These are phyloP conservation scores for Magnolia sinica DNA, from an alignment of 164 flowering plant species.

Conservation along the genomic window DNA sequence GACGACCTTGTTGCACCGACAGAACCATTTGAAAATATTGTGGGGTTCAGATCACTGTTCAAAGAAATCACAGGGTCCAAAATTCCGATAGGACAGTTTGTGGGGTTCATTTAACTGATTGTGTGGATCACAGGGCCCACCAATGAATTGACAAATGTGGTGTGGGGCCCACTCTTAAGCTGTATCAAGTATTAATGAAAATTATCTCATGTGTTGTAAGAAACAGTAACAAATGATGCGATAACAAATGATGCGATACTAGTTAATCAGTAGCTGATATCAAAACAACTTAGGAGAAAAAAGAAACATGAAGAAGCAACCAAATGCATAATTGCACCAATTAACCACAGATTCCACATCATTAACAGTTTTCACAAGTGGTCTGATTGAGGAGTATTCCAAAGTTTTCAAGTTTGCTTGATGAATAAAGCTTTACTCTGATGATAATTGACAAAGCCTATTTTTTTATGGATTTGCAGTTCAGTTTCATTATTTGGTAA, in stretches of 20 bases:
- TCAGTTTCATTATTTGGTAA: not conserved
- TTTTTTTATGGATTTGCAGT: not conserved
- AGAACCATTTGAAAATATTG: too few species aligned
- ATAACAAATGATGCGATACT: not conserved
- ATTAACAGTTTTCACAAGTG: too few species aligned
- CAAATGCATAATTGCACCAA: not conserved
- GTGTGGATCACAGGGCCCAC: not conserved
- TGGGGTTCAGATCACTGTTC: too few species aligned
- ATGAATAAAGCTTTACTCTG: not conserved
- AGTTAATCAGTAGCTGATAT: not conserved
- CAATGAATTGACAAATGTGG: not conserved
- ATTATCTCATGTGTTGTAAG: not conserved
- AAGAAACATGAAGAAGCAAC: not conserved
- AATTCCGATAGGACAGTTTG: not conserved
- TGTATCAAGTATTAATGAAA: not conserved
- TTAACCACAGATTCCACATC: not conserved
- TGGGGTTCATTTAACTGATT: not conserved
- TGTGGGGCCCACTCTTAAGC: not conserved
- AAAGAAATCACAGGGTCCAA: not conserved
- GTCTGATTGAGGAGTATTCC: not conserved
- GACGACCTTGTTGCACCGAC: not conserved
- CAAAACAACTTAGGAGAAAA: not conserved
- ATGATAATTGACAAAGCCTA: not conserved
- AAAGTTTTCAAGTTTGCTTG: not conserved
- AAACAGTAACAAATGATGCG: not conserved